Conservation (phyloP, 345 rosid genomes). For the Cardamine resedifolia region DNA sequence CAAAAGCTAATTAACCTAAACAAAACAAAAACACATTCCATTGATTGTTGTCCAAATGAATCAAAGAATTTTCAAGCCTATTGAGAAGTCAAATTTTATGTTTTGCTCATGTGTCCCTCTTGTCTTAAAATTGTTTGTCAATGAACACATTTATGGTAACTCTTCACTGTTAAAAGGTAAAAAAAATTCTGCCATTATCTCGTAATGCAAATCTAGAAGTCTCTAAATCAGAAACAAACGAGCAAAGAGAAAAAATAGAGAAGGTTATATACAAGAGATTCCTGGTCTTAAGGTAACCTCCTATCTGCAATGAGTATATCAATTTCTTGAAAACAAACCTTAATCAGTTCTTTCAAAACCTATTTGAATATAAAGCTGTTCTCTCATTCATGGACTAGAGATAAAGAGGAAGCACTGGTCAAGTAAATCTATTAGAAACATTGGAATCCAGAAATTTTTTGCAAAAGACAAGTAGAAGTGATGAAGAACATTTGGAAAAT, state of each 20-base stretch:
- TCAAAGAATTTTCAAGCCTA: neutral
- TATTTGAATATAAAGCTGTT: neutral
- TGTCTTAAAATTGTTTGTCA: neutral
- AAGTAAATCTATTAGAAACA: constrained; percentile 2
- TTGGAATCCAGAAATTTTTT: neutral
- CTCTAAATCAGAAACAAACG: neutral
- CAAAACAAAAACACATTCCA: neutral
- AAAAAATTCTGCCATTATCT: neutral
- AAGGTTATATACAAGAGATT: neutral
- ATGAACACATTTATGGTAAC: neutral
- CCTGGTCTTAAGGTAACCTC: neutral
- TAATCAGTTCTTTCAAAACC: neutral
- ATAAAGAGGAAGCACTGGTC: neutral
- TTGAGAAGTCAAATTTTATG: neutral
- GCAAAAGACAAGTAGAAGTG: neutral
- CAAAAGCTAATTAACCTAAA: neutral
- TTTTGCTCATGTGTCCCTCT: neutral
- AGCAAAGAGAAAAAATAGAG: neutral
- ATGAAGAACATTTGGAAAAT: neutral
- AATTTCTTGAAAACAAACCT: neutral
- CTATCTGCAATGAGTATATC: neutral
- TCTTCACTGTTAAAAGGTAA: neutral
- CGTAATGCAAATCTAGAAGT: neutral
- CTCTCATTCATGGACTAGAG: neutral
- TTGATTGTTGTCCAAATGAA: neutral